Evolutionary conservation across 1,139 yeast genomes (phyloP), one percentile per base, ranked within the genome.

Genomic region (Nematodospora anomalae): DNA sequence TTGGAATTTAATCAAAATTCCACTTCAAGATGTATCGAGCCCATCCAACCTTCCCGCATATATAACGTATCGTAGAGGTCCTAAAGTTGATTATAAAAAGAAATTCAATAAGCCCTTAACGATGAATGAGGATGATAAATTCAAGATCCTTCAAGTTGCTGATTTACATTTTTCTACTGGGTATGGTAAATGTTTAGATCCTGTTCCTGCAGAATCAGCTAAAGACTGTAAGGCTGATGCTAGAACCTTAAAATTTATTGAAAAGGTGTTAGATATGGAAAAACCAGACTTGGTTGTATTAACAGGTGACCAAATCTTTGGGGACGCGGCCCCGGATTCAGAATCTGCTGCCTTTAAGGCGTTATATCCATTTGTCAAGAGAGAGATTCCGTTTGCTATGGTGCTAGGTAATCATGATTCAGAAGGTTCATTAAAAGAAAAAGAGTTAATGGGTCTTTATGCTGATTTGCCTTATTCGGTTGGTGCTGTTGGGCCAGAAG

Each of bases 161-260:
- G 97, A 90, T 56, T 63, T 89, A 41, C 97, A 90, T 57, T 79
- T 84, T 51, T 75, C 88, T 6, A 84, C 92, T 0, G 92, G 90
- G 2, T 68, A 62, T 34, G 96, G 96, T 2, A 57, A 58, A 33
- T 89, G 97, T 51, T 64, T 80, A 36, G 92, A 88, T 55, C 83
- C 88, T 3, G 74, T 58, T 15, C 89, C 89, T 0, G 52, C 51
- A 3, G 65, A 63, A 8, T 57, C 68, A 2, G 55, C 52, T 4
- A 58, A 51, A 6, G 62, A 61, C 7, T 89, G 97, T 51, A 60
- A 70, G 41, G 96, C 97, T 0, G 97, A 89, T 53, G 71, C 76
- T 0, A 71, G 83, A 40, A 84, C 96, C 0, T 47, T 76, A 26
- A 56, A 60, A 14, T 86, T 87, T 53, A 55, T 89, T n/a, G 71